These are phyloP conservation scores for Cercophora scortea DNA, from an alignment of 495 filamentous ascomycete genomes.

Conservation along the genomic window DNA sequence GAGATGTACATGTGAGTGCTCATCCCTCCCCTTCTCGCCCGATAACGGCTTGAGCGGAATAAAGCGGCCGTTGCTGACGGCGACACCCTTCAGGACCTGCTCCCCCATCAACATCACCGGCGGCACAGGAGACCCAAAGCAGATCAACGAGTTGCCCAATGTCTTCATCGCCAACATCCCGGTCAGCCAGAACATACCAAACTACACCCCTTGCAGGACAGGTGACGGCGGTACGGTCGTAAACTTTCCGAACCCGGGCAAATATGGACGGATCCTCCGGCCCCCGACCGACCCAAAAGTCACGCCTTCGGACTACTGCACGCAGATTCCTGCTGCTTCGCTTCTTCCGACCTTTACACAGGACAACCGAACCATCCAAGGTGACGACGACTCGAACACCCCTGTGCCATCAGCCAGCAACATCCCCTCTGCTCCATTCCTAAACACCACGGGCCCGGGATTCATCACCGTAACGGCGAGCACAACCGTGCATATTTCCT, in stretches of 20 bases:
- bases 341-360: neutral
- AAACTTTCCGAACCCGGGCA: constrained; percentile 25
- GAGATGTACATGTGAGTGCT: constrained; percentile 71
- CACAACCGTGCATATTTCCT: too few relatives aligned
- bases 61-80: neutral
- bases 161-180: constrained; percentile 54
- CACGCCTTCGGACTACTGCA: constrained; percentile 1
- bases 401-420: too few relatives aligned
- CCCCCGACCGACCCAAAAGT: constrained; percentile 2
- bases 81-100: constrained; percentile 46
- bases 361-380: neutral
- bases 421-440: too few relatives aligned
- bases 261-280: constrained; percentile 11
- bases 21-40: neutral
- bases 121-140: constrained; percentile 19
- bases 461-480: too few relatives aligned
- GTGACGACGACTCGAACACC: too few relatives aligned
- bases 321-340: neutral
- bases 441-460: too few relatives aligned
- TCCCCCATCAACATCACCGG: constrained; percentile 56
- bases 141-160: constrained; percentile 36
- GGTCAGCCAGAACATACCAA: constrained; percentile 5
- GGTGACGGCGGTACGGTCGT: constrained; percentile 9
- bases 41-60: too few relatives aligned
- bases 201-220: constrained; percentile 5